phyloP scores from a whole-genome alignment of 192 early-diverging fungal species.

The Backusella macrospora region DNA sequence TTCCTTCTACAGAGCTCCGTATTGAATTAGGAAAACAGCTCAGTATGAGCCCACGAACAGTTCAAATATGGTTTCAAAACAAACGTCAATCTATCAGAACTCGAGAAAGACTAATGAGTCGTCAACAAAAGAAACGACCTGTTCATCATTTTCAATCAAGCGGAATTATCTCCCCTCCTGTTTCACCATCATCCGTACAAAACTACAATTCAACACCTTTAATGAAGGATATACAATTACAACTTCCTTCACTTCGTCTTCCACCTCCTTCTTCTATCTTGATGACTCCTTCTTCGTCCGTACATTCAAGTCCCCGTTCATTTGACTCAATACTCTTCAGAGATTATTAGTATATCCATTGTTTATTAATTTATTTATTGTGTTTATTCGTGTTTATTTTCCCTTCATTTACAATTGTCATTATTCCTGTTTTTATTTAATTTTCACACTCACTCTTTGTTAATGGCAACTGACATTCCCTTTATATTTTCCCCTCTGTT shows the following conservation, averaged over 20 bases:
- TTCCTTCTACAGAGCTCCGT: slow-evolving; percentile 76
- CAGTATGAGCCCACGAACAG: slow-evolving; percentile 80
- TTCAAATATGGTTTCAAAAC: slow-evolving; percentile 96
- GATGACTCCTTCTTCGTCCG: slow-evolving; percentile 20
- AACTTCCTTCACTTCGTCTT: slow-evolving; percentile 19
- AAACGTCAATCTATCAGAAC: slow-evolving; percentile 60
- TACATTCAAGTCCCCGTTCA: slow-evolving; percentile 23
- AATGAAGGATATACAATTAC: slow-evolving; percentile 8
- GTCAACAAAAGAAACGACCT: slow-evolving; percentile 9
- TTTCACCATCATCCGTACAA: slow-evolving; percentile 2
- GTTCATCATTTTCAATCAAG: background rate
- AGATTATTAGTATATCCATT: slow-evolving; percentile 10
- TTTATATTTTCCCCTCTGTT: background rate
- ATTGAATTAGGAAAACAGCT: slow-evolving; percentile 67
- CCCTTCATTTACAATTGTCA: slow-evolving; percentile 6
- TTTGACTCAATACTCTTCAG: slow-evolving; percentile 25
- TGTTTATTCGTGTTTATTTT: slow-evolving; percentile 14
- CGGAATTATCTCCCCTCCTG: slow-evolving; percentile 11
- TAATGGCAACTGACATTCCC: slow-evolving; percentile 8
- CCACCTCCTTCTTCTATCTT: slow-evolving; percentile 2
- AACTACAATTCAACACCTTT: background rate
- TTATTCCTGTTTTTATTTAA: background rate
- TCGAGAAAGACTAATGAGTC: slow-evolving; percentile 7
- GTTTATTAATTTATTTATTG: background rate
- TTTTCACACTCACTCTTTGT: background rate